Base-by-base conservation (phyloP, 2,329 filamentous ascomycete genomes). In the Penicillium sp. region DNA sequence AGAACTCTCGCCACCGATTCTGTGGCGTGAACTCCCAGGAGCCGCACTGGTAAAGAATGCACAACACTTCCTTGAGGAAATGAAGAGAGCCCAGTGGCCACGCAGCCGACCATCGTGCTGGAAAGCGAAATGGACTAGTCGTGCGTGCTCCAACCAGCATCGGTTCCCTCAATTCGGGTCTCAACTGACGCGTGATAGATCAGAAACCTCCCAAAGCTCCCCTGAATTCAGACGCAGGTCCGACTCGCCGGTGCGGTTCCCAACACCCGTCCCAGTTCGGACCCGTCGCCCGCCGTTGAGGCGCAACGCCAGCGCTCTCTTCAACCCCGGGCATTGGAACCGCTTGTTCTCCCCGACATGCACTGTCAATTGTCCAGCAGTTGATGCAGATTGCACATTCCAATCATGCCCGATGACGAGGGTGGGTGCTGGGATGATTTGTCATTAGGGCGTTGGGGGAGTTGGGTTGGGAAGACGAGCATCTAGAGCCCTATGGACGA, bases 181-280 rank as follows among this genome's bases (percentile, higher is more conserved):
- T 45, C 27, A 43, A 50, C 48, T 57, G 59, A 59, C 55, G 54
- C 55, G 54, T 62, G 58, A 63, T 57, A 53, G 47, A 48, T 63
- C 58, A 58, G 51, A 60, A 36, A 33, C 7, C 16, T 27, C n/a
- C n/a, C n/a, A n/a, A n/a, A n/a, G n/a, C n/a, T 33, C 42, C 40
- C 46, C 35, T 43, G 33, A 32, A 14, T 17, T 20, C 28, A 21
- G 25, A 48, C 35, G 48, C 48, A 51, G 46, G 42, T 48, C 40
- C 40, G 20, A 41, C 33, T 44, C 45, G 42, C 39, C n/a, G n/a
- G n/a, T n/a, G n/a, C n/a, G n/a, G n/a, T n/a, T n/a, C n/a, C n/a
- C n/a, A n/a, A n/a, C n/a, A n/a, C n/a, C n/a, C n/a, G n/a, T n/a
- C n/a, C n/a, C n/a, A n/a, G n/a, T n/a, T n/a, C n/a, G n/a, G 28